These are phyloP conservation scores for Ustilago sp. DNA, from an alignment of 1,284 basidiomycete species.

Conservation along the genomic window DNA sequence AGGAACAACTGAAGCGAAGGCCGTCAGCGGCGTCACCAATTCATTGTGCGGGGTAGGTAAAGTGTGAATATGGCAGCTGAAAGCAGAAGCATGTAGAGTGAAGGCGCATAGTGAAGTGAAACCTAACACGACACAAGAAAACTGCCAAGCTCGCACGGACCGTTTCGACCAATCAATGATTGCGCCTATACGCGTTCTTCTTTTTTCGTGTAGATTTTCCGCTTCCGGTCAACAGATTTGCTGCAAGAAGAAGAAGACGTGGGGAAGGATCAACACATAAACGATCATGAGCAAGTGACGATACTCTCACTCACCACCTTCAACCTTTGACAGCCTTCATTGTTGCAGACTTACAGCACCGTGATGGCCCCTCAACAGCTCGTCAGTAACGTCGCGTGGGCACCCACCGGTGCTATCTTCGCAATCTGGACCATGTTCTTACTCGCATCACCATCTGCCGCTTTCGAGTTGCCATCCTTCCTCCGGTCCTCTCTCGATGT, in stretches of 20 bases:
- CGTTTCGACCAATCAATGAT: constrained; percentile 9
- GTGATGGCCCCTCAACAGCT: constrained; percentile 24
- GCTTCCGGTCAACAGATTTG: constrained; percentile 23
- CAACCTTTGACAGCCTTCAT: background rate
- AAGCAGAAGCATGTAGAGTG: constrained; percentile 8
- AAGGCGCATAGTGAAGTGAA: background rate
- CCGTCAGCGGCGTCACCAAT: constrained; percentile 17
- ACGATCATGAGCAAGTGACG: background rate
- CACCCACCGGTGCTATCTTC: constrained; percentile 35
- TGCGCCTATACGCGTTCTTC: constrained; percentile 20
- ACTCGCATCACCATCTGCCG: constrained; percentile 36
- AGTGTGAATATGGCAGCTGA: constrained; percentile 10
- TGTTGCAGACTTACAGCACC: background rate
- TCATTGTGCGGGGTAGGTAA: constrained; percentile 9
- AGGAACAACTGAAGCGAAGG: background rate
- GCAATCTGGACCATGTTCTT: constrained; percentile 46
- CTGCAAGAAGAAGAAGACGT: constrained; percentile 2
- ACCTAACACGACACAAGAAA: constrained; percentile 8
- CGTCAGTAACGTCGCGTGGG: constrained; percentile 6
- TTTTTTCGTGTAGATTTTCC: background rate
- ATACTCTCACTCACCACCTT: background rate
- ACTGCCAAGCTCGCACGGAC: constrained; percentile 11
- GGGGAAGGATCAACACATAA: background rate
- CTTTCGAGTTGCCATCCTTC: constrained; percentile 45
- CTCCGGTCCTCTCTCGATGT: constrained; percentile 10